phyloP scores from a whole-genome alignment of 1,139 yeast genomes.

The Candida pseudocylindracea region DNA sequence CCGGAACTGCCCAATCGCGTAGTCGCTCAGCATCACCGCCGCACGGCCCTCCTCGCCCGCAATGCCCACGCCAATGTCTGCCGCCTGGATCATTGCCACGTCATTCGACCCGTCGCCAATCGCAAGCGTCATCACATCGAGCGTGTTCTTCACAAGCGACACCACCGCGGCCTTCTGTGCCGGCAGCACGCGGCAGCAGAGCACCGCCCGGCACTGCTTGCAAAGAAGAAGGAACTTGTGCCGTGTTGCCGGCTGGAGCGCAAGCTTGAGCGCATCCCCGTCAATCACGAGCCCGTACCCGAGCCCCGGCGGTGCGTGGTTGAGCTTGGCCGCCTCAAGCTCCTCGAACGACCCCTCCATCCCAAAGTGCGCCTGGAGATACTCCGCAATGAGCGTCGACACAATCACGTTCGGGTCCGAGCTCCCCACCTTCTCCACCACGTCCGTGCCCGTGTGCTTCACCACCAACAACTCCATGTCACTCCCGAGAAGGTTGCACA shows the following conservation, averaged over 20 bases:
- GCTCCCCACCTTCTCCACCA: conserved; percentile 1
- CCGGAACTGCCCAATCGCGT: conserved; percentile 89
- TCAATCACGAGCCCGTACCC: conserved; percentile 73
- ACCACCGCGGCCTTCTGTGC: conserved; percentile 95
- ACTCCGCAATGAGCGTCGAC: neutral
- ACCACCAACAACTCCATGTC: conserved; percentile 16
- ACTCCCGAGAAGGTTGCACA: conserved; percentile 24
- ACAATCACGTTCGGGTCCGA: conserved; percentile 1
- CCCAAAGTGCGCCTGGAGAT: neutral
- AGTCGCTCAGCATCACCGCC: conserved; percentile 95
- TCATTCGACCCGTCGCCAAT: conserved; percentile 98
- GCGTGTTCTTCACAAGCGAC: conserved; percentile 51
- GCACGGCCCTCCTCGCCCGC: conserved; percentile 98
- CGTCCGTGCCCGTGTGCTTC: conserved; percentile 5
- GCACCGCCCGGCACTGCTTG: conserved; percentile 82
- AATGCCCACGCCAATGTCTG: conserved; percentile 95
- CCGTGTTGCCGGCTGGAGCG: conserved; percentile 14
- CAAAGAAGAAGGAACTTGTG: conserved; percentile 66
- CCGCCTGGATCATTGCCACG: conserved; percentile 97
- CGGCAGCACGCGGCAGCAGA: conserved; percentile 94
- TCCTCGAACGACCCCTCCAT: conserved; percentile 8
- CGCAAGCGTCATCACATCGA: conserved; percentile 76
- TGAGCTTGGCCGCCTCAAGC: conserved; percentile 23
- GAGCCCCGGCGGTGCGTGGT: conserved; percentile 62
- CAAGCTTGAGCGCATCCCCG: conserved; percentile 74